Evolutionary conservation across 768 basidiomycete genomes (phyloP), one percentile per base, ranked within the genome.

Genomic region (Neoboletus brunneissimus): DNA sequence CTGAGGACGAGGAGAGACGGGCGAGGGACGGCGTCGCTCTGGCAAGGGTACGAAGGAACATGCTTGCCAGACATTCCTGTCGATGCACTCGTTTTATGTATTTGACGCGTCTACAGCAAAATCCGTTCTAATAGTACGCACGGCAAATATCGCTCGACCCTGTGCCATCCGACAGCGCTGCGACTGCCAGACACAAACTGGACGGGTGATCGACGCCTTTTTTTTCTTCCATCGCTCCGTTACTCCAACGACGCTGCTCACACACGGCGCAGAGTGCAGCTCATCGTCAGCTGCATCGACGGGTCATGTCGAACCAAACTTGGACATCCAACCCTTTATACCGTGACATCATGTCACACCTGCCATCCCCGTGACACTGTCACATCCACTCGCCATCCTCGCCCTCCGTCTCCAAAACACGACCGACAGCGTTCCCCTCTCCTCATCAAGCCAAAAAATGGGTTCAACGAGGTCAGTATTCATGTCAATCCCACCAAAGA

Each of bases 401-500:
- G 10, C 32, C 48, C 52, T 38, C 54, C 62, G 53, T 45, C 61
- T 50, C 58, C 32, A 65, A 48, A 64, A 61, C 64, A 59, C 59
- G 57, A 67, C 55, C 72, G 34, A 64, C 66, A 58, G 63, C 69
- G 61, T 18, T 44, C 60, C 15, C 48, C 18, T 35, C 53, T 27
- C 48, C n/a, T 53, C 66, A 43, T 68, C 71, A 70, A 72, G 69
- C 75, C 75, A 67, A 74, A 44, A 84, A 80, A 89, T 88, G 87
- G 86, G 85, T 70, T 89, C 87, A 62, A 88, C 87, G 78, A 87
- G 87, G 87, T 89, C 77, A 79, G 87, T 72, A 67, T 68, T 31
- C 41, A 32, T 43, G 62, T 35, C 27, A 15, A 0, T 20, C 11
- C 13, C 34, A 6, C 16, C 0, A 25, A 5, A 1, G 3, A 11